Evolutionary conservation across 495 filamentous ascomycete species (phyloP), one percentile per base, ranked within the genome.

Genomic region (Neurospora pannonica): DNA sequence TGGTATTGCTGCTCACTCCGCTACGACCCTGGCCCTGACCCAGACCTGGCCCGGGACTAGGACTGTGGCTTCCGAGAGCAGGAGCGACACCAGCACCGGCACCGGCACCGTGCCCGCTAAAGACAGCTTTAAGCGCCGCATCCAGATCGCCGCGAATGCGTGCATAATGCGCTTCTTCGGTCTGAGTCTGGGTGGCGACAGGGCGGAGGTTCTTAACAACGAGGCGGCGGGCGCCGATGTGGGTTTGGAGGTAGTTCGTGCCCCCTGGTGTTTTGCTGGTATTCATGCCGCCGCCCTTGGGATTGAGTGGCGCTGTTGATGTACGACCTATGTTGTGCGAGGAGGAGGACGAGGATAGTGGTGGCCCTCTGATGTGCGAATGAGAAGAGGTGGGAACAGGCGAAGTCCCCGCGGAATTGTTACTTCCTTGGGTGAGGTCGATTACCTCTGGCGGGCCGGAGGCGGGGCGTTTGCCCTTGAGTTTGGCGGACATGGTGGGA

Each of bases 181-280:
- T 73, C 4, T 75, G 70, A 17, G 75, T 60, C 43, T 72, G 76
- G 75, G 89, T 87, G 75, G 90, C 88, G 2, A 87, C 82, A 5
- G 86, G 86, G 38, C 91, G 89, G 75, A 97, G 86, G 78, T 97
- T 97, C 87, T 96, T 97, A 71, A 98, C 90, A 2, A 92, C 87
- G 13, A 99, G 87, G 82, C 90, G 95, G 84, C 92, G 94, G n/a
- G 92, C 86, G 28, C 92, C 92, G 5, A 81, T 81, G 74, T 88
- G 86, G 10, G 88, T 85, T 76, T 89, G 85, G 74, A 90, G 85
- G 74, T 80, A 81, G 19, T 81, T 74, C 4, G 70, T 71, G 71
- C 76, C 72, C 13, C 54, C 54, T 7, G 54, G 54, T 34, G 54
- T 17, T 36, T 67, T 67, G 31, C 24, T 34, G 6, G 21, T 15